Conservation (phyloP, 257 asterid genomes). For the Rehmannia glutinosa region DNA sequence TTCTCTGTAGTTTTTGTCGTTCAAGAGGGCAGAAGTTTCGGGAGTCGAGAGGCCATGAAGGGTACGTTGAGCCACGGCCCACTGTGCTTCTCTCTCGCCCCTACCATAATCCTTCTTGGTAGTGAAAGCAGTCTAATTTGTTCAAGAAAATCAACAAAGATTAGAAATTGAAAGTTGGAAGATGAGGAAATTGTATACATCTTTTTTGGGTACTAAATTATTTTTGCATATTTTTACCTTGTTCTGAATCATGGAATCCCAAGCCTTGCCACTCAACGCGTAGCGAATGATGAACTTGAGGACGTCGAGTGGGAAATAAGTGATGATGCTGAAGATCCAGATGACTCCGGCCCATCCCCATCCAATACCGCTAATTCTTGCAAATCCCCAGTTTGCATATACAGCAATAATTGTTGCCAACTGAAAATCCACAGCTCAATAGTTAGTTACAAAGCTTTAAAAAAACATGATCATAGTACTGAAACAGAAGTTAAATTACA, state of each 20-base stretch:
- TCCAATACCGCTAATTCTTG: constrained; percentile 73
- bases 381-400: constrained; percentile 68
- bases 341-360: constrained; percentile 91
- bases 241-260: constrained; percentile 77
- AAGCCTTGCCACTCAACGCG: constrained; percentile 66
- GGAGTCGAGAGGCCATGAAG: constrained; percentile 66
- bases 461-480: too few species aligned
- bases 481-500: too few species aligned
- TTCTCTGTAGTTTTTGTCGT: constrained; percentile 44
- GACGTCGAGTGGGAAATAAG: constrained; percentile 77
- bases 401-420: constrained; percentile 68
- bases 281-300: constrained; percentile 68
- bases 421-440: constrained; percentile 18
- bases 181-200: background rate
- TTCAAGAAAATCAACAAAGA: background rate
- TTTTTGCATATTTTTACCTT: constrained; percentile 32
- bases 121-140: constrained; percentile 67
- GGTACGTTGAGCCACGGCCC: constrained; percentile 81
- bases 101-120: constrained; percentile 79
- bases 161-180: background rate
- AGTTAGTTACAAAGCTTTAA: background rate
- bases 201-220: background rate
- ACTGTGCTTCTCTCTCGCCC: constrained; percentile 83
- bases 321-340: constrained; percentile 66
- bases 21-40: constrained; percentile 12